These are phyloP conservation scores for Ogataea glucozyma DNA, from an alignment of 805 yeast species.

Conservation along the genomic window DNA sequence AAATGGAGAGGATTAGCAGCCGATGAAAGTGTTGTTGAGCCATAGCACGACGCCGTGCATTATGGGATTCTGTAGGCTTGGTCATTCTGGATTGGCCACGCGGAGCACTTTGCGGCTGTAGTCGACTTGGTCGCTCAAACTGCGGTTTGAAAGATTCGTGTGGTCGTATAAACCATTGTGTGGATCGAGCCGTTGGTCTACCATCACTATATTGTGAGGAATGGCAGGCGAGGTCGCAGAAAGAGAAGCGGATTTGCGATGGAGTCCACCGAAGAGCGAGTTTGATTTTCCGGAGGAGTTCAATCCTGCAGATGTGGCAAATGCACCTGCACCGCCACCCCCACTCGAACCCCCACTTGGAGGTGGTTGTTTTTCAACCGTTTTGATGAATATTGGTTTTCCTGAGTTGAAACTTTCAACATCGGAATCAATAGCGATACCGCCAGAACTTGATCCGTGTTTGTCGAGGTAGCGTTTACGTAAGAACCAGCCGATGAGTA, in stretches of 20 bases:
- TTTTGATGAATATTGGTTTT: constrained; percentile 20
- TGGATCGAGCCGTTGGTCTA: constrained; percentile 67
- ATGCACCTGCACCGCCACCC: background rate
- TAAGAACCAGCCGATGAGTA: constrained; percentile 44
- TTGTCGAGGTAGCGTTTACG: constrained; percentile 11
- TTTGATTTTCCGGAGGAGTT: constrained; percentile 3
- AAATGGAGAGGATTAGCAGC: background rate
- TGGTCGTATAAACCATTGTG: constrained; percentile 51
- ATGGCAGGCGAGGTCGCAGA: constrained; percentile 6
- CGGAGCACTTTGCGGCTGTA: constrained; percentile 56
- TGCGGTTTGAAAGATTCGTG: constrained; percentile 42
- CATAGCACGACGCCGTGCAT: background rate
- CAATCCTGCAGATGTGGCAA: no score
- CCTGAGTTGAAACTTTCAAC: constrained; percentile 22
- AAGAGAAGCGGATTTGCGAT: constrained; percentile 11
- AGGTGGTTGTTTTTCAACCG: constrained; percentile 8
- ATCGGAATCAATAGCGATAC: constrained; percentile 24
- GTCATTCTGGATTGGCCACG: constrained; percentile 45
- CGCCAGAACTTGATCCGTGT: constrained; percentile 7
- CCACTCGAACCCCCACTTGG: constrained; percentile 1
- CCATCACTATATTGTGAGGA: constrained; percentile 29
- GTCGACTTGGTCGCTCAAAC: constrained; percentile 57
- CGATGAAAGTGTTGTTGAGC: background rate
- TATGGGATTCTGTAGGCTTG: no score
- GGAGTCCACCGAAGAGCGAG: constrained; percentile 10